These are phyloP conservation scores for Puccinia novopanici DNA, from an alignment of 1,284 basidiomycete genomes.

Conservation along the genomic window DNA sequence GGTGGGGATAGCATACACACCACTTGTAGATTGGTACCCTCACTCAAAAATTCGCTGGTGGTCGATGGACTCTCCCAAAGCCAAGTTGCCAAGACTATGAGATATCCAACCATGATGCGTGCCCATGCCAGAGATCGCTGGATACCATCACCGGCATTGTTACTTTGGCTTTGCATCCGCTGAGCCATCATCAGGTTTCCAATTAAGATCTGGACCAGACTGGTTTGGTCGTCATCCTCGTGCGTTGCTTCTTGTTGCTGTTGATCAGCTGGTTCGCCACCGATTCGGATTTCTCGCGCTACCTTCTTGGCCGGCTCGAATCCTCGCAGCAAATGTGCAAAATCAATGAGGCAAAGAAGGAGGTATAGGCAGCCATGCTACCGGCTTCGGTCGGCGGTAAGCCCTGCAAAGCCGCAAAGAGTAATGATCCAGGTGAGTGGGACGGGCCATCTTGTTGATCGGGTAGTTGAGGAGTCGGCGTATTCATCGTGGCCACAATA, in stretches of 20 bases:
- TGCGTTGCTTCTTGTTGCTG: conserved; percentile 59
- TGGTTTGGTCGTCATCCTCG: conserved; percentile 62
- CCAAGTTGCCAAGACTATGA: conserved; percentile 83
- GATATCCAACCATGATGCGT: conserved; percentile 79
- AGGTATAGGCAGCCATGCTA: conserved; percentile 63
- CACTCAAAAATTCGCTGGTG: conserved; percentile 83
- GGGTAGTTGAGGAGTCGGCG: conserved; percentile 52
- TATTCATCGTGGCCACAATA: conserved; percentile 64
- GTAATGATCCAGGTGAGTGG: conserved; percentile 62
- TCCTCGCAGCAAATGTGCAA: conserved; percentile 63
- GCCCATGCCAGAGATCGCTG: conserved; percentile 79
- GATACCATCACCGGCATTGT: conserved; percentile 58
- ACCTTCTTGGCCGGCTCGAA: conserved; percentile 65
- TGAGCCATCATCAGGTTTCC: conserved; percentile 69
- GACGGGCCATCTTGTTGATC: conserved; percentile 53
- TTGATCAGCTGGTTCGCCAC: conserved; percentile 54
- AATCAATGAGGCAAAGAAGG: conserved; percentile 63
- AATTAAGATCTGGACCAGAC: conserved; percentile 64
- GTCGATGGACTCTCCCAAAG: conserved; percentile 91
- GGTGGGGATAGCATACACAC: conserved; percentile 64
- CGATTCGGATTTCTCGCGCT: conserved; percentile 61
- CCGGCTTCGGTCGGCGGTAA: conserved; percentile 57
- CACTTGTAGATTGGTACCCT: conserved; percentile 82
- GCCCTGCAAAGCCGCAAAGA: conserved; percentile 63
- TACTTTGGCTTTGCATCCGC: conserved; percentile 63